These are phyloP conservation scores for Linum tenue DNA, from an alignment of 345 rosid species.

Conservation along the genomic window DNA sequence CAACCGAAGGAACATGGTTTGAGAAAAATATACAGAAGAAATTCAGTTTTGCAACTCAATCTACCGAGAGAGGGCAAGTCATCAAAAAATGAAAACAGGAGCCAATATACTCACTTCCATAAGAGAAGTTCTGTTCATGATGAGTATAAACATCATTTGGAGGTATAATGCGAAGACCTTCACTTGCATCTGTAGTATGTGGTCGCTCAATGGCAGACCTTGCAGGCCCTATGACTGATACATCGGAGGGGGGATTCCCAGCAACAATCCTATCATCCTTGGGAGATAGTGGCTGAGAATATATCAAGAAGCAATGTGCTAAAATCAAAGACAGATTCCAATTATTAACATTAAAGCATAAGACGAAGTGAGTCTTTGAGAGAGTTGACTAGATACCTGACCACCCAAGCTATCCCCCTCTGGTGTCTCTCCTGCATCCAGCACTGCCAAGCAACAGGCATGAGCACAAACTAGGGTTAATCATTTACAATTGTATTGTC, in stretches of 20 bases:
- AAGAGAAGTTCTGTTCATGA: slow-evolving; percentile 30
- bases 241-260: slow-evolving; percentile 39
- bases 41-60: background rate
- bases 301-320: slow-evolving; percentile 20
- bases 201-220: slow-evolving; percentile 18
- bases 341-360: background rate
- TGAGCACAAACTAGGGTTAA: background rate
- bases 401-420: slow-evolving; percentile 25
- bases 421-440: slow-evolving; percentile 42
- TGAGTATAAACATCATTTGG: slow-evolving; percentile 26
- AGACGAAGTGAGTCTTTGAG: too few relatives aligned
- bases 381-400: slow-evolving; percentile 26
- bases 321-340: slow-evolving; percentile 9
- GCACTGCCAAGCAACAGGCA: background rate
- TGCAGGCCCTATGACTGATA: slow-evolving; percentile 29
- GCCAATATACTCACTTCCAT: slow-evolving; percentile 28
- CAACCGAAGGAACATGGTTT: too few relatives aligned
- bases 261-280: slow-evolving; percentile 53
- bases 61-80: background rate
- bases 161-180: slow-evolving; percentile 21
- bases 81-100: background rate
- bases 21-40: too few relatives aligned
- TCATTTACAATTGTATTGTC: background rate
- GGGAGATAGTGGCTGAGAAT: slow-evolving; percentile 39
- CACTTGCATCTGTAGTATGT: slow-evolving; percentile 18